These are phyloP conservation scores for Neurospora tetrasperma DNA, from an alignment of 495 filamentous ascomycete genomes.

Conservation along the genomic window DNA sequence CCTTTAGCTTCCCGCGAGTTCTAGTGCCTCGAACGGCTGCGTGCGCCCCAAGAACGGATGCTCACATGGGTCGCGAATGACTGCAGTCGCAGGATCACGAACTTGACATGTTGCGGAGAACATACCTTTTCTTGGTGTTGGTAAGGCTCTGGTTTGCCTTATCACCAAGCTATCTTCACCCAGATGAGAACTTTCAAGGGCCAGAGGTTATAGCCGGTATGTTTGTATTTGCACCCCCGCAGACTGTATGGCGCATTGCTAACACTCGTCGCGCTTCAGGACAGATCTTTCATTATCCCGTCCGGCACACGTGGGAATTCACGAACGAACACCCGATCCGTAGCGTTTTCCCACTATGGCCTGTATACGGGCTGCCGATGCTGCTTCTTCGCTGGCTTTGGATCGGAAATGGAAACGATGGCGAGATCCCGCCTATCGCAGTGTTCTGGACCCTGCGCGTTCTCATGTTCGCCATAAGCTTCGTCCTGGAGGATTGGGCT, in stretches of 20 bases:
- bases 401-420: constrained; percentile 46
- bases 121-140: constrained; percentile 71
- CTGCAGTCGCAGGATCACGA: constrained; percentile 4
- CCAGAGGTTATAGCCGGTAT: constrained; percentile 93
- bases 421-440: constrained; percentile 54
- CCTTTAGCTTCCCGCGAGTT: background rate
- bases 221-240: constrained; percentile 15
- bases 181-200: constrained; percentile 97
- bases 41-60: background rate
- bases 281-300: constrained; percentile 78
- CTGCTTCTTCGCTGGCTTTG: constrained; percentile 81
- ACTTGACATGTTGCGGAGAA: constrained; percentile 74
- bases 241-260: background rate
- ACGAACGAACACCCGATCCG: constrained; percentile 75
- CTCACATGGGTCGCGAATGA: constrained; percentile 4
- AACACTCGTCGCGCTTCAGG: constrained; percentile 40
- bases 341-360: constrained; percentile 94
- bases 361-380: constrained; percentile 86
- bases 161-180: constrained; percentile 91
- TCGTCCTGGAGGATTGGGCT: constrained; percentile 96
- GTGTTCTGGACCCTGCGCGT: constrained; percentile 82
- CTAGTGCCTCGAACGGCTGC: background rate
- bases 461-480: constrained; percentile 86
- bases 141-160: constrained; percentile 91
- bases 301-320: constrained; percentile 89